Base-by-base conservation (phyloP, 495 filamentous ascomycete species). In the Penicillium riverlandense region DNA sequence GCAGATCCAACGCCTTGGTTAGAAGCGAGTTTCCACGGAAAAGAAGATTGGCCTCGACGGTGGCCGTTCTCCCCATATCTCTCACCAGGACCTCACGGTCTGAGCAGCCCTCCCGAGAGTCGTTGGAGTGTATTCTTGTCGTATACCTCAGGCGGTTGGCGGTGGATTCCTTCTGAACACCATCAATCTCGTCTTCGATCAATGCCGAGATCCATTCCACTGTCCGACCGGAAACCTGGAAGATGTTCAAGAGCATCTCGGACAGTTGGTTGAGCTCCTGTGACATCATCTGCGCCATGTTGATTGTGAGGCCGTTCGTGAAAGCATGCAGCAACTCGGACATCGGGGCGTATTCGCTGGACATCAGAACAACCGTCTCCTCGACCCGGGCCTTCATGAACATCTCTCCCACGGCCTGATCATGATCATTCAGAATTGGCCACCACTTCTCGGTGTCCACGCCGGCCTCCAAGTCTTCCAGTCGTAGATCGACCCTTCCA, bases 101-200 rank as follows among this genome's bases (percentile, higher is more conserved):
- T 31, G 74, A 67, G 43, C 59, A 53, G 27, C 79, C 79, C 29
- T 86, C 82, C 38, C 76, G 74, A 1, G 87, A 85, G 49, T 91
- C 86, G 57, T 84, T 87, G 1, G 86, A 89, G 49, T 85, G 86
- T 33, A 94, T 75, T 10, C 89, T 77, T 37, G 77, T 75, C 45
- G 78, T 85, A 65, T 89, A 92, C 7, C 89, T 75, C 22, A 88
- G 67, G 37, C 85, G 78, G 47, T 76, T 83, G 40, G 82, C 71
- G 0, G 66, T 69, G 11, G 67, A 66, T 53, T 96, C 90, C 59
- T 83, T 95, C 47, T 86, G 80, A 8, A 90, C 78, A 7, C 88
- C 91, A 56, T 97, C 92, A 43, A 99, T 97, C 61, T 99, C 92
- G 52, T 96, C 90, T 58, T 99, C 94, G 9, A 95, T 86, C 40